Conservation (phyloP, 73 alveolate species). For the Breviolum minutum region DNA sequence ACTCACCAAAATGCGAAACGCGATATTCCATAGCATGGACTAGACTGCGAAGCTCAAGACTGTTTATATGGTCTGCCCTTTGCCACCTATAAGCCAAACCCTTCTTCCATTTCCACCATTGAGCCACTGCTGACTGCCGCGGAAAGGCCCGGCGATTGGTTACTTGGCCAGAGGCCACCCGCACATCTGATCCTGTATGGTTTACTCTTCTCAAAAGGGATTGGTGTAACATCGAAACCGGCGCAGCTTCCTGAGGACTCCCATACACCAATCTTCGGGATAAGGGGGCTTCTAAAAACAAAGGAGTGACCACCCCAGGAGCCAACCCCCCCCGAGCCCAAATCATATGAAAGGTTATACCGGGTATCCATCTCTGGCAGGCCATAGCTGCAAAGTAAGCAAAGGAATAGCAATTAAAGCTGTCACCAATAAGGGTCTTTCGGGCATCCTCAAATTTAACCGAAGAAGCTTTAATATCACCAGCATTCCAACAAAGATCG, state of each 20-base stretch:
- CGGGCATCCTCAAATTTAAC: not conserved
- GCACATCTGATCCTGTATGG: not conserved
- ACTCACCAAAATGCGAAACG: not conserved
- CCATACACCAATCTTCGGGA: not conserved
- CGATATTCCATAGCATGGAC: not conserved
- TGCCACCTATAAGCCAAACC: too few relatives aligned
- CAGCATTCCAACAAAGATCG: not conserved
- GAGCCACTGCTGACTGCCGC: not conserved
- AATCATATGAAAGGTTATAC: not conserved
- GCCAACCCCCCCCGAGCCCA: not conserved
- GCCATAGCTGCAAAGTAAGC: not conserved
- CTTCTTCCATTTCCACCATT: not conserved
- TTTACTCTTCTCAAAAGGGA: not conserved
- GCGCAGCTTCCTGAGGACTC: accelerated
- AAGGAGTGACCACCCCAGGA: not conserved
- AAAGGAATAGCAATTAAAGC: not conserved
- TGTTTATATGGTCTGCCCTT: not conserved
- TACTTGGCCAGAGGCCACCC: not conserved
- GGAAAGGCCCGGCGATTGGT: not conserved
- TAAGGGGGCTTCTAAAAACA: not conserved
- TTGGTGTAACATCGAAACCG: not conserved
- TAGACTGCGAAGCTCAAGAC: not conserved
- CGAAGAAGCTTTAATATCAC: not conserved
- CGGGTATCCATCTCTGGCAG: not conserved
- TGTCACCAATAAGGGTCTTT: not conserved